Evolutionary conservation across 2,329 filamentous ascomycete species (phyloP).

Genomic region (Ceratocystis alfenasii): DNA sequence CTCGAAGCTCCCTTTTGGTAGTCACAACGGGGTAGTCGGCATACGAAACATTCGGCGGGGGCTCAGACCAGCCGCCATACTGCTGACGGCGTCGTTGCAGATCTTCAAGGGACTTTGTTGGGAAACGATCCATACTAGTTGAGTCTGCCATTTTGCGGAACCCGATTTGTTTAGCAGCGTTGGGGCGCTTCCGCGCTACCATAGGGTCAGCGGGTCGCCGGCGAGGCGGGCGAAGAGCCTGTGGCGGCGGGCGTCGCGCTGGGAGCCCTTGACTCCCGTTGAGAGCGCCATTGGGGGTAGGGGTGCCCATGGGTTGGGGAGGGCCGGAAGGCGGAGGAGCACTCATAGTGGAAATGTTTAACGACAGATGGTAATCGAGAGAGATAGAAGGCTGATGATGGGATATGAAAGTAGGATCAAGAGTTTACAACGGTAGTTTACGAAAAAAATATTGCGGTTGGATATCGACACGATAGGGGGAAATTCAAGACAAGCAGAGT

Average conservation of each 20-base stretch:
- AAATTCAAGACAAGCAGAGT: not conserved
- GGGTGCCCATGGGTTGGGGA: constrained; percentile 27
- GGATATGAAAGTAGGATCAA: not conserved
- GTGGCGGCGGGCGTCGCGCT: constrained; percentile 18
- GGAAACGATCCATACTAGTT: constrained; percentile 12
- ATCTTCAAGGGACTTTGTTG: constrained; percentile 18
- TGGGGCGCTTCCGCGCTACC: constrained; percentile 19
- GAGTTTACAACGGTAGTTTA: not conserved
- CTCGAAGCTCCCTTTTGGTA: constrained; percentile 67
- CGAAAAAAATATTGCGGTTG: not conserved
- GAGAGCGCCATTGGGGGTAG: constrained; percentile 19
- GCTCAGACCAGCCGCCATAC: constrained; percentile 48
- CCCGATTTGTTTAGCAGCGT: constrained; percentile 19
- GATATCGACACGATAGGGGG: not conserved
- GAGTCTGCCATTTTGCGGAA: constrained; percentile 20
- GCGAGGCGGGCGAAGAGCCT: constrained; percentile 18
- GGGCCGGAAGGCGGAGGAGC: constrained; percentile 31
- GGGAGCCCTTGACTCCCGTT: constrained; percentile 11
- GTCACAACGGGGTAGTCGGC: constrained; percentile 58
- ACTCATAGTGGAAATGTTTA: constrained; percentile 32
- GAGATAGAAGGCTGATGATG: not conserved
- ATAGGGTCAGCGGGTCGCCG: constrained; percentile 21
- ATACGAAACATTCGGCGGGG: constrained; percentile 39
- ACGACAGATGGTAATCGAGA: not conserved
- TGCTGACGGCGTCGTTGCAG: constrained; percentile 35